These are phyloP conservation scores for Erythrophleum fordii DNA, from an alignment of 306 rosid genomes.

Conservation along the genomic window DNA sequence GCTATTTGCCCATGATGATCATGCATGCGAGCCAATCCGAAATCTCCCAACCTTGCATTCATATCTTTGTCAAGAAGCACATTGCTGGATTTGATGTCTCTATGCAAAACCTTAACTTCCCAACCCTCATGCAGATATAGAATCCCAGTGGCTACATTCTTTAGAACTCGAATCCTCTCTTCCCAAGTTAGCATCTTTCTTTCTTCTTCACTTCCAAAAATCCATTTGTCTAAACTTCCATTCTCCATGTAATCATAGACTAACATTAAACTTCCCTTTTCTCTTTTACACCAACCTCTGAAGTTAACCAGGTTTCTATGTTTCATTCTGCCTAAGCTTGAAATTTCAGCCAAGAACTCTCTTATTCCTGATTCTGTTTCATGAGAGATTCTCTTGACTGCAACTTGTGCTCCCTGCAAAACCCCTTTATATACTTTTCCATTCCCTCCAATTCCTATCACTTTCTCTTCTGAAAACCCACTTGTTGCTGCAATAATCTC, in stretches of 20 bases:
- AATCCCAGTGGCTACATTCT: conserved; percentile 55
- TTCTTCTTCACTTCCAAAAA: conserved; percentile 45
- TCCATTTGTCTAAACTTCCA: conserved; percentile 55
- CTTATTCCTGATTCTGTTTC: conserved; percentile 48
- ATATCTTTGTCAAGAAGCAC: conserved; percentile 59
- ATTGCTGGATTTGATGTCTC: conserved; percentile 61
- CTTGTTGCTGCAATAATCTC: conserved; percentile 49
- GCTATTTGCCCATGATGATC: conserved; percentile 37
- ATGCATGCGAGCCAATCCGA: conserved; percentile 52
- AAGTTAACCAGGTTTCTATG: conserved; percentile 59
- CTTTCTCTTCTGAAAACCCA: conserved; percentile 50
- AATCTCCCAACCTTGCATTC: conserved; percentile 57
- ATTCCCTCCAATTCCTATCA: conserved; percentile 50
- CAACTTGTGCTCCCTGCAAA: conserved; percentile 47
- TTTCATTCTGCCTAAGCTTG: conserved; percentile 63
- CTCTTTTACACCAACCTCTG: conserved; percentile 65
- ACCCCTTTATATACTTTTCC: conserved; percentile 61
- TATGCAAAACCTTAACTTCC: conserved; percentile 60
- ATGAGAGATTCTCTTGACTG: conserved; percentile 47
- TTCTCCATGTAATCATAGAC: conserved; percentile 63
- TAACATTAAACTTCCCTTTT: conserved; percentile 48
- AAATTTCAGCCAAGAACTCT: conserved; percentile 60
- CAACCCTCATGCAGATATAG: conserved; percentile 62
- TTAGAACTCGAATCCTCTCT: conserved; percentile 47
- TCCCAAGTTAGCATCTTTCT: conserved; percentile 48